phyloP scores from a whole-genome alignment of 2,329 filamentous ascomycete genomes.

The Fusarium drepaniforme region DNA sequence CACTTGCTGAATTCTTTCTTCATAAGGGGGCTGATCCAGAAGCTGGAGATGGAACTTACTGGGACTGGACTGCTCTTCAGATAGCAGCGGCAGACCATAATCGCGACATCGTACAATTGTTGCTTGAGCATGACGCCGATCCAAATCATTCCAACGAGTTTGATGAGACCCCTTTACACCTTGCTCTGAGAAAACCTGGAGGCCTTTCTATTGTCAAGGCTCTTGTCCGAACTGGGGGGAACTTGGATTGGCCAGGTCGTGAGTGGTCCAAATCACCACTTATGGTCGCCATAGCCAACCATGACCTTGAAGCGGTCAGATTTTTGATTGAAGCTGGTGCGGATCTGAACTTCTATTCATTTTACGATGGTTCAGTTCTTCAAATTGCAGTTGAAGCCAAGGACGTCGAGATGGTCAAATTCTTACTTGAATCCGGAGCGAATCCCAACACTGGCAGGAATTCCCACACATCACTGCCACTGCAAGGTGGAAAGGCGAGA shows the following conservation, averaged over 20 bases:
- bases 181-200: neutral
- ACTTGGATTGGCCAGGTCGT: rapidly evolving
- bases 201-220: neutral
- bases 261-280: neutral
- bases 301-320: neutral
- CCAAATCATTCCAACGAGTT: neutral
- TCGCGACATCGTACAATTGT: neutral
- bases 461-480: no score
- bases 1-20: neutral
- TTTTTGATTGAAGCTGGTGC: neutral
- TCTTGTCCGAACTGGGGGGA: neutral
- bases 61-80: neutral
- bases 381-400: neutral
- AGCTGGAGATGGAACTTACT: neutral
- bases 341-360: neutral
- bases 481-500: no score
- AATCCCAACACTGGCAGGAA: neutral
- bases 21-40: neutral
- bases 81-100: neutral
- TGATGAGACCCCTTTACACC: neutral
- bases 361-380: neutral
- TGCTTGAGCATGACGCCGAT: neutral
- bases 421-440: neutral
- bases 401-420: neutral
- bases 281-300: neutral